Evolutionary conservation across 257 asterid genomes (phyloP), one percentile per base, ranked within the genome.

Genomic region (Paraleonurus japonicus): DNA sequence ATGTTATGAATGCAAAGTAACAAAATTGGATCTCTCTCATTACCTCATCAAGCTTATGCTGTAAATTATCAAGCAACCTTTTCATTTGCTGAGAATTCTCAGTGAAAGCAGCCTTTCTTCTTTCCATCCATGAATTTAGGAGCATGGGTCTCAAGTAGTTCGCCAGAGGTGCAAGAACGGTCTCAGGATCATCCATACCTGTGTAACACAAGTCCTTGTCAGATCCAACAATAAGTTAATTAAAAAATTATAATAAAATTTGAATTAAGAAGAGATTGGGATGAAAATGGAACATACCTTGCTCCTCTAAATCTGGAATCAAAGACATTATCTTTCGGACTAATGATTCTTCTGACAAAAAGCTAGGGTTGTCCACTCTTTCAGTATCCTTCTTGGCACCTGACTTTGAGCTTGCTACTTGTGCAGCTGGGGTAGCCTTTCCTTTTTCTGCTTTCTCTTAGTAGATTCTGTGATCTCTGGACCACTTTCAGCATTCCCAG

Each of bases 31-130:
- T 39, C 47, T 35, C 61, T 28, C 65, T 15, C 48, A 65, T 71
- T 86, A 95, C 98, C 99, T 95, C 99, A 77, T 95, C 99, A 80
- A 92, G 79, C 85, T 83, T 92, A 62, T 78, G 89, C 79, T 92
- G 99, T 81, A 95, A 80, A 83, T 83, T 83, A 82, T 92, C 99
- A 65, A 89, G 79, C 71, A 91, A 74, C 20, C 79, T 83, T 81
- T 84, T 95, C 82, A 86, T 86, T 76, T 85, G 88, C 87, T 95
- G 99, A 63, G 88, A 76, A 84, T 88, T 95, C 69, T 95, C 95
- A 1, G 99, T 85, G 70, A 91, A 95, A 68, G 90, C 88, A 55
- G 87, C 84, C 87, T 87, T 92, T 84, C 88, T 84, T 80, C 87
- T 90, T 78, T 91, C 96, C 82, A 75, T 86, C 95, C 88, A 92